These are phyloP conservation scores for Aspergillus sp. DNA, from an alignment of 2,329 filamentous ascomycete genomes.

Conservation along the genomic window DNA sequence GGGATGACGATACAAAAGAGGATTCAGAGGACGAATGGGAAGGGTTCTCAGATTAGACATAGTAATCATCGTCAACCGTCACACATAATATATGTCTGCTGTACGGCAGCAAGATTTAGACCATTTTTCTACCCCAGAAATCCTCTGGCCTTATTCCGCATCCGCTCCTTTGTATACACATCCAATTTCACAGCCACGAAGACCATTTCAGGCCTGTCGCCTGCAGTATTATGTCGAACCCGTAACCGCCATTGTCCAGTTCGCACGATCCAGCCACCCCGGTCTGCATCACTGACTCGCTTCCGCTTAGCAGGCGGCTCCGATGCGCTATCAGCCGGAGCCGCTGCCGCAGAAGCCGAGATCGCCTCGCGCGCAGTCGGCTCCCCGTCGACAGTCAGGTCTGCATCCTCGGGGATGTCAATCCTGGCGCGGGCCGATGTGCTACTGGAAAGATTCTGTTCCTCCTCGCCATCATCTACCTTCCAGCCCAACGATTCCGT, in stretches of 20 bases:
- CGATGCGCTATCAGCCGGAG: neutral
- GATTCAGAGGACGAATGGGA: conserved; percentile 35
- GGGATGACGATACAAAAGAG: conserved; percentile 12
- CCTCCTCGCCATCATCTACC: conserved; percentile 42
- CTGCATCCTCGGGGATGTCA: conserved; percentile 45
- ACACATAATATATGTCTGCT: conserved; percentile 2
- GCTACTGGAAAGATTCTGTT: conserved; percentile 53
- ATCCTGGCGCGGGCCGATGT: conserved; percentile 54
- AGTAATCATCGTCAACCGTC: neutral
- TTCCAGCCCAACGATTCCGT: conserved; percentile 54
- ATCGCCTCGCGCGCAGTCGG: too few species aligned
- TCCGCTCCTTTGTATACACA: conserved; percentile 55
- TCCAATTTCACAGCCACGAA: conserved; percentile 70
- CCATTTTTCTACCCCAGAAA: conserved; percentile 49
- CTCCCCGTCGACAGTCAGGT: conserved; percentile 34
- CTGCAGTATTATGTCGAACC: conserved; percentile 45
- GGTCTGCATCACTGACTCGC: conserved; percentile 37
- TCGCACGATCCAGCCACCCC: conserved; percentile 51
- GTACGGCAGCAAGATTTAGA: too few species aligned
- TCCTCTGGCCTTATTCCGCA: conserved; percentile 54
- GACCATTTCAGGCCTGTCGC: conserved; percentile 55
- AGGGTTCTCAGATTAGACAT: conserved; percentile 32
- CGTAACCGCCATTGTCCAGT: conserved; percentile 64
- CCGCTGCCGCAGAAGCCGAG: neutral
- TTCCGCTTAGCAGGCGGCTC: conserved; percentile 25